phyloP scores from a whole-genome alignment of 768 basidiomycete genomes.

The Russula vinacea region DNA sequence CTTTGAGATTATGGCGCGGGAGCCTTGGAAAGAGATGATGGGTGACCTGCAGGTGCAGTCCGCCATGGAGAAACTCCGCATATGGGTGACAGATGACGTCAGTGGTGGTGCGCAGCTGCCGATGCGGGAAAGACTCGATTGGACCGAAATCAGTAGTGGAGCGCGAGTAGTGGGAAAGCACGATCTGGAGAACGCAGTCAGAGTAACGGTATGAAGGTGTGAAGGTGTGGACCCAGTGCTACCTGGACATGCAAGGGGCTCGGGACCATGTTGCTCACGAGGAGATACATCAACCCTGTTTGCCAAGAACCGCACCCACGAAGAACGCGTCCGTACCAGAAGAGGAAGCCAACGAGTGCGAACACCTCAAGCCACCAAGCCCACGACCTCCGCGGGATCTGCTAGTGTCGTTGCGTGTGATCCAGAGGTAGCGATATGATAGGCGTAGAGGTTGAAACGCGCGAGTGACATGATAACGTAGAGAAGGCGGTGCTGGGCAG shows the following conservation, averaged over 20 bases:
- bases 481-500: slow-evolving; percentile 87
- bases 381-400: slow-evolving; percentile 72
- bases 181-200: slow-evolving; percentile 55
- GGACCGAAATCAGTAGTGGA: slow-evolving; percentile 91
- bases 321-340: slow-evolving; percentile 76
- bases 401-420: slow-evolving; percentile 60
- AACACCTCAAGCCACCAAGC: slow-evolving; percentile 72
- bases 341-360: slow-evolving; percentile 81
- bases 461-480: slow-evolving; percentile 88
- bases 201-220: background rate
- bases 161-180: slow-evolving; percentile 95
- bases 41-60: slow-evolving; percentile 95
- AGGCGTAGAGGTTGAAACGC: slow-evolving; percentile 91
- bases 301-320: slow-evolving; percentile 68
- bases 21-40: slow-evolving; percentile 96
- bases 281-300: slow-evolving; percentile 65
- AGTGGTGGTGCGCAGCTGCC: slow-evolving; percentile 95
- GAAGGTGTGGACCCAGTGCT: slow-evolving; percentile 30
- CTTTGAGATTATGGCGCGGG: slow-evolving; percentile 86
- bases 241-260: slow-evolving; percentile 96
- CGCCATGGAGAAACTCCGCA: slow-evolving; percentile 90
- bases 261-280: slow-evolving; percentile 81
- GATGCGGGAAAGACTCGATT: slow-evolving; percentile 84
- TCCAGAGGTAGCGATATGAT: slow-evolving; percentile 73
- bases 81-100: slow-evolving; percentile 87